phyloP scores from a whole-genome alignment of 2,329 filamentous ascomycete genomes.

The Thielaviopsis populi region DNA sequence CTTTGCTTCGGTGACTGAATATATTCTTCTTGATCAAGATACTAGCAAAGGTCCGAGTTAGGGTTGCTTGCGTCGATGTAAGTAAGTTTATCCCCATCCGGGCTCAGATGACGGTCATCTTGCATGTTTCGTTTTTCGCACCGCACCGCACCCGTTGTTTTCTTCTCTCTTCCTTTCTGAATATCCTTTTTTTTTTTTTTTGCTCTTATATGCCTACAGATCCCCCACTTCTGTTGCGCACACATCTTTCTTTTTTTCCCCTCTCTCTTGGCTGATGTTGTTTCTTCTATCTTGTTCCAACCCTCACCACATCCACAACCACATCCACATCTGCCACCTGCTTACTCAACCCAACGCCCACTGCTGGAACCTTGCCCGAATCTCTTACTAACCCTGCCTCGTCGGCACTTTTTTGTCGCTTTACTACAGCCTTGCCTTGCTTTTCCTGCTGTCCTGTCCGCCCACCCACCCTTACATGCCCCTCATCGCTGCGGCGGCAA shows the following conservation, averaged over 20 bases:
- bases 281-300: no score
- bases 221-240: neutral
- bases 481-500: constrained; percentile 13
- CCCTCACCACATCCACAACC: no score
- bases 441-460: constrained; percentile 4
- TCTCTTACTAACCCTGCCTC: constrained; percentile 15
- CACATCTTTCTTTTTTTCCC: no score
- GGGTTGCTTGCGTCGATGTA: neutral
- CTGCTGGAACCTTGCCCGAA: neutral
- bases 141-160: neutral
- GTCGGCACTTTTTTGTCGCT: constrained; percentile 12
- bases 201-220: neutral
- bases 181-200: neutral
- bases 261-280: no score
- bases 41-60: neutral
- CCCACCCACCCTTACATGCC: neutral
- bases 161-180: neutral
- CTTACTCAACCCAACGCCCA: neutral
- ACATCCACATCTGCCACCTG: neutral
- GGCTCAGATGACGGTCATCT: neutral
- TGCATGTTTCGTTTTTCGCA: neutral
- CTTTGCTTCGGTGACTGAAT: no score
- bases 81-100: neutral
- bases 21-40: no score
- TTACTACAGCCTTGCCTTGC: constrained; percentile 15